Evolutionary conservation across 2,329 filamentous ascomycete genomes (phyloP), one percentile per base, ranked within the genome.

Genomic region (Trichoderma citrinoviride): DNA sequence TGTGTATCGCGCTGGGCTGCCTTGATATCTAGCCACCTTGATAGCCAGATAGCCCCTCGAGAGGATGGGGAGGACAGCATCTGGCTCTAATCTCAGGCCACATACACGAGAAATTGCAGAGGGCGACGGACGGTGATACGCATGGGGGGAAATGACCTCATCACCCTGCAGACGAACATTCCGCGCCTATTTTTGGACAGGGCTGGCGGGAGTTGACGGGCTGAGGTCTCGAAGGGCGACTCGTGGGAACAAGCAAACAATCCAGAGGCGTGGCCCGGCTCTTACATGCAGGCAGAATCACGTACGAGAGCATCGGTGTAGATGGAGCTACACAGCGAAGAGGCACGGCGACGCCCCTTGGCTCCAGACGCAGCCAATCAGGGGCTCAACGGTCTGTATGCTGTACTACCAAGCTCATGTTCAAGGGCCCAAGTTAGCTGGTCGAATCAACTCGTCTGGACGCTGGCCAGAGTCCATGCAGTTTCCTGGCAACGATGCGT

Each of bases 131-230:
- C 41, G 40, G 58, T 62, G 14, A 37, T 25, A 54, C 58, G 37
- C 40, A 15, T 53, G 47, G 29, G 47, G 29, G 44, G 10, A n/a
- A 14, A 54, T 62, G 58, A 62, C 58, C 46, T 62, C 58, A 62
- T 62, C 40, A 19, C 27, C 19, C 15, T 15, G 33, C 33, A 44
- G 40, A 25, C 37, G 12, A 17, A 27, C 17, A 62, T 53, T 21
- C 40, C 58, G 49, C 44, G 49, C 40, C 58, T 62, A 62, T 62
- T 53, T 54, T 54, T 62, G 58, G 58, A 62, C 58, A 62, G 40
- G 49, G 49, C 58, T 46, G 58, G 49, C 47, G 19, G 47, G 17
- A 21, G 21, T 61, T 29, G 57, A 27, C 33, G 46, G 58, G 37
- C 41, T 50, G 40, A 62, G 17, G 7, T 3, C n/a, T 19, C 37